Percentiles rank a stretch among this genome's conserved stretches.
phyloP scores from a whole-genome alignment of 129 eudicot genomes.

The Lactuca saligna region DNA sequence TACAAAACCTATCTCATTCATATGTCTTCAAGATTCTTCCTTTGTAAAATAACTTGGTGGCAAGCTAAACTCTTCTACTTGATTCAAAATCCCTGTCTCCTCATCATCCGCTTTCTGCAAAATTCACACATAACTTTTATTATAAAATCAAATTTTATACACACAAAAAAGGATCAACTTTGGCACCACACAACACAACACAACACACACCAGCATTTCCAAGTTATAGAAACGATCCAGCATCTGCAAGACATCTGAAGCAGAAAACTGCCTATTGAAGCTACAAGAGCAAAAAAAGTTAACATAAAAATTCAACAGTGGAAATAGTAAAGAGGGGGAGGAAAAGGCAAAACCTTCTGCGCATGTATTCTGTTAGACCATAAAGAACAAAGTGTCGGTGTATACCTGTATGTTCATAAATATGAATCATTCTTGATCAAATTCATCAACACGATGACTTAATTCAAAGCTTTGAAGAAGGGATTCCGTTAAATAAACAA shows the following conservation, averaged over 20 bases:
- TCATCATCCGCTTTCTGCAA: conserved; percentile 77
- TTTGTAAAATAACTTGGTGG: conserved; percentile 71
- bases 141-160: background rate
- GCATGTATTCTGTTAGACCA: conserved; percentile 75
- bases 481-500: background rate
- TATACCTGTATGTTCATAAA: conserved; percentile 37
- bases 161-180: background rate
- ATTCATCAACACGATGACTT: background rate
- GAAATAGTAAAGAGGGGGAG: background rate
- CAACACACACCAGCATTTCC: conserved; percentile 80
- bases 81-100: conserved; percentile 66
- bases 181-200: conserved; percentile 18
- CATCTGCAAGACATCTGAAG: conserved; percentile 81
- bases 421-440: background rate
- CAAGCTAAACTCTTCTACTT: conserved; percentile 79
- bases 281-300: conserved; percentile 32
- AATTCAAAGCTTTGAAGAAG: background rate
- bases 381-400: conserved; percentile 97
- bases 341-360: conserved; percentile 58
- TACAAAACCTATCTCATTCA: conserved; percentile 10
- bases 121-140: background rate
- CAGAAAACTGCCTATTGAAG: conserved; percentile 67
- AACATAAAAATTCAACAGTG: background rate
- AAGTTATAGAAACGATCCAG: conserved; percentile 86
- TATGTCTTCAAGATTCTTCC: conserved; percentile 59